phyloP scores from a whole-genome alignment of 495 filamentous ascomycete genomes.

The Penicillium paxilli region DNA sequence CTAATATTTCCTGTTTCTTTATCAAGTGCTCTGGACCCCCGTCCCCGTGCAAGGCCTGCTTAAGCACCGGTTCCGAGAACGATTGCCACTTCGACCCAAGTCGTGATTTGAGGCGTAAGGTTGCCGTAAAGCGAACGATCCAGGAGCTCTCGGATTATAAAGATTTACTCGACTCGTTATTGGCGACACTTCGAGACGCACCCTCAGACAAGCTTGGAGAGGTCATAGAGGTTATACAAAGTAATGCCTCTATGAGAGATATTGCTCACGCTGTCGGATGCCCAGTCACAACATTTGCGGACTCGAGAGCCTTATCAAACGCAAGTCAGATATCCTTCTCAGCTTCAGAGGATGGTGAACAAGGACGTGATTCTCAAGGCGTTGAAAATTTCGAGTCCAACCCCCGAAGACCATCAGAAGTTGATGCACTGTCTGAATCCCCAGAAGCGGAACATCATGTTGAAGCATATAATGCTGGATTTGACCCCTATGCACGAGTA shows the following conservation, averaged over 20 bases:
- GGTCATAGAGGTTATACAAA: conserved; percentile 29
- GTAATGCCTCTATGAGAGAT: conserved; percentile 20
- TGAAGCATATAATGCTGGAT: conserved; percentile 2
- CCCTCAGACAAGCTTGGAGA: conserved; percentile 22
- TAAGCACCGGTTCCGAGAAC: conserved; percentile 17
- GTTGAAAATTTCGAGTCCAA: neutral
- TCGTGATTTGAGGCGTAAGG: conserved; percentile 41
- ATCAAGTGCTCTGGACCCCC: conserved; percentile 40
- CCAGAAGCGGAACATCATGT: conserved; percentile 15
- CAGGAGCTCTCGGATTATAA: conserved; percentile 37
- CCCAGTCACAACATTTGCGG: conserved; percentile 16
- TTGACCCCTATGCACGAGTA: conserved; percentile 29
- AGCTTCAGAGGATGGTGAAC: conserved; percentile 14
- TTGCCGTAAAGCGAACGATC: conserved; percentile 38
- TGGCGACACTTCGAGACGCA: conserved; percentile 28
- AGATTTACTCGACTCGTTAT: conserved; percentile 29
- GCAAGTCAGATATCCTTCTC: conserved; percentile 7
- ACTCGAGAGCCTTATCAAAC: conserved; percentile 9
- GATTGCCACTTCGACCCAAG: conserved; percentile 43
- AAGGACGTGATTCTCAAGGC: neutral
- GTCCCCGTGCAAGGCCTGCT: conserved; percentile 40
- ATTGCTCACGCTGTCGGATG: conserved; percentile 25
- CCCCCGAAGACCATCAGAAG: conserved; percentile 3
- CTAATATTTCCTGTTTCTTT: neutral
- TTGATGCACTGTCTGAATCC: conserved; percentile 9